Evolutionary conservation across 2,329 filamentous ascomycete genomes (phyloP).

Genomic region (Didymella sp.): DNA sequence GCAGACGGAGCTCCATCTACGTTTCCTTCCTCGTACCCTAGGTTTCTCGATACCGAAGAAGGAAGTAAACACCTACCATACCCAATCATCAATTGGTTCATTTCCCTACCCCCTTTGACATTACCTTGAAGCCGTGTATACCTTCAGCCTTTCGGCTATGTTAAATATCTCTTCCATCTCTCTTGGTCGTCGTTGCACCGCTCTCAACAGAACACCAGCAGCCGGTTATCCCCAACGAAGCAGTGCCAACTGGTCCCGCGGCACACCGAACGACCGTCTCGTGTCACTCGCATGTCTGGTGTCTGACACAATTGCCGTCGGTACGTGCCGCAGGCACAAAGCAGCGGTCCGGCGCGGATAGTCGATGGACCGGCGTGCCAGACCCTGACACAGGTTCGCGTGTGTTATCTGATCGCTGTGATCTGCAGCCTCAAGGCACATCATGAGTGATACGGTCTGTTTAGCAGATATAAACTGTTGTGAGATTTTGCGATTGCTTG

Average conservation of each 20-base stretch:
- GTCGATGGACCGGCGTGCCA: background rate
- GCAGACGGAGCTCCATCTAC: no score
- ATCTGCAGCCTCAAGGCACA: background rate
- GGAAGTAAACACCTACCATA: no score
- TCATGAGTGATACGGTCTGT: background rate
- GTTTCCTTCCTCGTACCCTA: no score
- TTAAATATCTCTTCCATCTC: background rate
- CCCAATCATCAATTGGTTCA: no score
- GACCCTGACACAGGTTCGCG: background rate
- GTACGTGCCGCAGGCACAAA: background rate
- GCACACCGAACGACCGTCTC: background rate
- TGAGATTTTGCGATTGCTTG: background rate
- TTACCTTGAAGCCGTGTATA: no score
- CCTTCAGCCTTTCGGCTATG: no score
- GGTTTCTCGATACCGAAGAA: no score
- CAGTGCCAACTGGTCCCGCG: background rate
- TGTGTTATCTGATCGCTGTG: background rate
- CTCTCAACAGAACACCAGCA: background rate
- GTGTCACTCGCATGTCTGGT: background rate
- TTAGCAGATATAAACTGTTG: background rate
- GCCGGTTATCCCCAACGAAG: background rate
- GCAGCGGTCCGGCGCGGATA: background rate
- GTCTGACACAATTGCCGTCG: background rate
- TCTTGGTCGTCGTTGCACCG: background rate
- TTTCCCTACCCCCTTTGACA: no score